Evolutionary conservation across 164 flowering plant genomes (phyloP), one percentile per base, ranked within the genome.

Genomic region (Sedum album): DNA sequence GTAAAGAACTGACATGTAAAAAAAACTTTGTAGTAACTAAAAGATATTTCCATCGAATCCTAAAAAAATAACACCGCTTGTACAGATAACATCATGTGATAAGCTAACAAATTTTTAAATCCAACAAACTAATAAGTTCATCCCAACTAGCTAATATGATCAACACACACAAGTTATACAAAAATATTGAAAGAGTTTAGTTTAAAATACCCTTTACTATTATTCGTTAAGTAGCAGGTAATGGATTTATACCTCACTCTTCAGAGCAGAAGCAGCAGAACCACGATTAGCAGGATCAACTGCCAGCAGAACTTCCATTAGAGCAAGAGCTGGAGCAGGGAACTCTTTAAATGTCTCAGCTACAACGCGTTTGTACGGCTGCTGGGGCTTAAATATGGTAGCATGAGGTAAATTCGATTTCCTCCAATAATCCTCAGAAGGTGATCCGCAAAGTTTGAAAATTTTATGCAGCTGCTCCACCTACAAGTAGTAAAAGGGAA

Each of bases 391-490:
- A n/a, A n/a, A n/a, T n/a, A n/a, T n/a, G n/a, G n/a, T n/a, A n/a
- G n/a, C n/a, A n/a, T n/a, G n/a, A n/a, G n/a, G n/a, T n/a, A n/a
- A n/a, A n/a, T n/a, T n/a, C n/a, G n/a, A n/a, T n/a, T n/a, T n/a
- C n/a, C n/a, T n/a, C n/a, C n/a, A n/a, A n/a, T n/a, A n/a, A n/a
- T n/a, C n/a, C n/a, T n/a, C n/a, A n/a, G n/a, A n/a, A n/a, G n/a
- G n/a, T n/a, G n/a, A n/a, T n/a, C n/a, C n/a, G n/a, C n/a, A n/a
- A n/a, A n/a, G n/a, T n/a, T n/a, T n/a, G n/a, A 93, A 93, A 66
- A 93, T 93, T 75, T 91, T 93, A 77, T 93, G 98, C 75, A 93
- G 72, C 71, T 93, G 98, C 76, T 93, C 97, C 79, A 93, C 98
- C 98, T 88, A 75, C 23, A 72, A 68, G 64, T 23, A n/a, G n/a